A percentile compares a stretch with the other conserved stretches of the same genome.
Evolutionary conservation across 2,329 filamentous ascomycete species (phyloP).

Genomic region (Leptographium galeiforme): DNA sequence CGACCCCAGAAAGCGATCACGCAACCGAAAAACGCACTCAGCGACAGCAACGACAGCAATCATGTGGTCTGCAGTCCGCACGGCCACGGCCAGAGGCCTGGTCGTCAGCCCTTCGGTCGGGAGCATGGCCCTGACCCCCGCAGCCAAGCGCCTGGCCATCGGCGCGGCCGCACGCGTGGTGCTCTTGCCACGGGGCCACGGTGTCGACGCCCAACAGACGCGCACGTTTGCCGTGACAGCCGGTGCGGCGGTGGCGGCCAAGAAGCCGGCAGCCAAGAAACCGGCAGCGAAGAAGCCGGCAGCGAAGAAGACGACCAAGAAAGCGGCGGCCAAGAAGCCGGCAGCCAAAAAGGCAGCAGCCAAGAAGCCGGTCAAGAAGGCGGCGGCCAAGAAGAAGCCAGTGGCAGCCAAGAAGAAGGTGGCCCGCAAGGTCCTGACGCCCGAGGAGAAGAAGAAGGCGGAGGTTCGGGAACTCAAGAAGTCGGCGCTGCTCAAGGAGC

Average conservation of each 20-base stretch:
- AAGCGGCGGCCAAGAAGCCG: slow-evolving; percentile 13
- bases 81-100: slow-evolving; percentile 2
- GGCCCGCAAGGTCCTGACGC: slow-evolving; percentile 19
- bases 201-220: not conserved
- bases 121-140: not conserved
- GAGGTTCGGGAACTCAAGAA: slow-evolving; percentile 24
- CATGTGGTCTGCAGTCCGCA: slow-evolving; percentile 10
- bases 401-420: slow-evolving; percentile 3
- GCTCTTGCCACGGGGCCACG: not conserved
- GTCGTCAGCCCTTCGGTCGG: not conserved
- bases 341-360: slow-evolving; percentile 13
- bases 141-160: not conserved
- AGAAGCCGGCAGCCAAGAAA: slow-evolving; percentile 13
- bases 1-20: too few species aligned
- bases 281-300: slow-evolving; percentile 16
- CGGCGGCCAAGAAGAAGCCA: slow-evolving; percentile 8
- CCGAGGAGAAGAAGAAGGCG: slow-evolving; percentile 23
- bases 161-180: slow-evolving; percentile 1
- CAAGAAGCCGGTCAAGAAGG: slow-evolving; percentile 15
- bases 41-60: not conserved
- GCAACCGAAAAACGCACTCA: not conserved
- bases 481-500: slow-evolving; percentile 26
- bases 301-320: slow-evolving; percentile 12
- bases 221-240: slow-evolving; percentile 6
- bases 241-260: not conserved